Conservation (phyloP, 139 green algal species). For the Yamagishiella unicocca region DNA sequence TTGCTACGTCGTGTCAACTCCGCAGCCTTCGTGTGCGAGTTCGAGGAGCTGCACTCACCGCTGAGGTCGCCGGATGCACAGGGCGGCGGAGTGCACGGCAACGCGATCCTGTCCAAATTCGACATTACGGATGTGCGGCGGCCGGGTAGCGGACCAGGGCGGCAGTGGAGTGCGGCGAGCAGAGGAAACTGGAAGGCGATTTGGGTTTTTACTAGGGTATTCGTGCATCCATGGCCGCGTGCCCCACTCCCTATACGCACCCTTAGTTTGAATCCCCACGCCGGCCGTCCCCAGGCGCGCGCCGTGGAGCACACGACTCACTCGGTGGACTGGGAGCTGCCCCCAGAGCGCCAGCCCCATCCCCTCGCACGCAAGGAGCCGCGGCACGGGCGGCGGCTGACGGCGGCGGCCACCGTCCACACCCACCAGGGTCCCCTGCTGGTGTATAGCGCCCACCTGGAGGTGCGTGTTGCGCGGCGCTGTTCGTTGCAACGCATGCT, state of each 20-base stretch:
- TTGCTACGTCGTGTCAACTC: too few species aligned
- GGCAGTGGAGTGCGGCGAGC: too few species aligned
- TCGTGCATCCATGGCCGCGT: too few species aligned
- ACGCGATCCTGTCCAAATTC: constrained; percentile 85
- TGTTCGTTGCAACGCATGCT: background rate
- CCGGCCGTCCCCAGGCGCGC: background rate
- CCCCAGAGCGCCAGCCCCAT: constrained; percentile 38
- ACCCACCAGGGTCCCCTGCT: constrained; percentile 73
- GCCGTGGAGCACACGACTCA: constrained; percentile 69
- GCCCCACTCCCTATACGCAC: too few species aligned
- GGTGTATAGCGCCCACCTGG: constrained; percentile 88
- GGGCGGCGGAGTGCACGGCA: constrained; percentile 91
- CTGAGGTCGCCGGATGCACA: constrained; percentile 61
- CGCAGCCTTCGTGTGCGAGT: constrained; percentile 86
- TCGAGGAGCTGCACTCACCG: constrained; percentile 83
- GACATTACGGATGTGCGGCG: constrained; percentile 56
- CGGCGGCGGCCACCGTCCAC: constrained; percentile 70
- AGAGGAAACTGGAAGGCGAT: too few species aligned
- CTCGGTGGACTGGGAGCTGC: constrained; percentile 77
- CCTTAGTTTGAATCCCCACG: too few species aligned
- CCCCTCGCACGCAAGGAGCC: constrained; percentile 69
- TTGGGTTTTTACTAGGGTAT: too few species aligned
- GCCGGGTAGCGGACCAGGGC: too few species aligned
- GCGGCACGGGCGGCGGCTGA: constrained; percentile 71
- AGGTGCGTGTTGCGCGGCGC: constrained; percentile 63